Percentiles rank a stretch among this genome's conserved stretches.
Evolutionary conservation across 1,139 yeast genomes (phyloP).

Genomic region (Debaryomycetaceae sp.): DNA sequence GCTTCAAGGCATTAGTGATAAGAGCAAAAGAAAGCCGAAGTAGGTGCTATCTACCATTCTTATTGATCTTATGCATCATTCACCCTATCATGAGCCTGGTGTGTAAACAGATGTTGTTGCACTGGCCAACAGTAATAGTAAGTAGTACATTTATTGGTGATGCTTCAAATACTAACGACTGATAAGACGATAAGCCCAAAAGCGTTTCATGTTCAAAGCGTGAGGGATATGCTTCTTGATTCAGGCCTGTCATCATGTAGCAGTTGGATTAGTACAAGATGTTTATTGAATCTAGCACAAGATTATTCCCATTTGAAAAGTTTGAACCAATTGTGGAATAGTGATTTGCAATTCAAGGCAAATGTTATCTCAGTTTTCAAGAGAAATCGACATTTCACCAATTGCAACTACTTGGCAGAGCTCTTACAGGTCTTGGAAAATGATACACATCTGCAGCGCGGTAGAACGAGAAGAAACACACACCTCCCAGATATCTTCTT

Average conservation of each 20-base stretch:
- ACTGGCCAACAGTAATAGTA: constrained; percentile 7
- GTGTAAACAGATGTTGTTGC: background rate
- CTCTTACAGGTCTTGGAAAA: constrained; percentile 3
- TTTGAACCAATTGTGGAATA: background rate
- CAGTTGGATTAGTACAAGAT: constrained; percentile 4
- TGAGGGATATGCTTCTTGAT: constrained; percentile 1
- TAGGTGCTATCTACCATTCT: background rate
- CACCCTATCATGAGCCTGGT: background rate
- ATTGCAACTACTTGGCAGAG: constrained; percentile 4
- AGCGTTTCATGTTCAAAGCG: background rate
- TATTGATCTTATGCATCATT: background rate
- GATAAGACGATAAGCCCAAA: background rate
- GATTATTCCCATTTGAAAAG: background rate
- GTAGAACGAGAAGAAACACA: background rate
- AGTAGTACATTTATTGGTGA: background rate
- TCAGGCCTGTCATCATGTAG: background rate
- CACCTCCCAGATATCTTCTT: background rate
- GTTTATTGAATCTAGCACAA: constrained; percentile 1
- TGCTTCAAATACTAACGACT: background rate
- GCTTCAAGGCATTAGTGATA: background rate
- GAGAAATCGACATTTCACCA: constrained; percentile 6
- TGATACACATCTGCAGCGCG: background rate
- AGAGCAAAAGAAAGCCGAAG: background rate
- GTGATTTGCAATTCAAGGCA: background rate
- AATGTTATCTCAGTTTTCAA: background rate